A percentile compares a stretch with the other conserved stretches of the same genome.
phyloP scores from a whole-genome alignment of 2,329 filamentous ascomycete species.

The Fulvia fulva region DNA sequence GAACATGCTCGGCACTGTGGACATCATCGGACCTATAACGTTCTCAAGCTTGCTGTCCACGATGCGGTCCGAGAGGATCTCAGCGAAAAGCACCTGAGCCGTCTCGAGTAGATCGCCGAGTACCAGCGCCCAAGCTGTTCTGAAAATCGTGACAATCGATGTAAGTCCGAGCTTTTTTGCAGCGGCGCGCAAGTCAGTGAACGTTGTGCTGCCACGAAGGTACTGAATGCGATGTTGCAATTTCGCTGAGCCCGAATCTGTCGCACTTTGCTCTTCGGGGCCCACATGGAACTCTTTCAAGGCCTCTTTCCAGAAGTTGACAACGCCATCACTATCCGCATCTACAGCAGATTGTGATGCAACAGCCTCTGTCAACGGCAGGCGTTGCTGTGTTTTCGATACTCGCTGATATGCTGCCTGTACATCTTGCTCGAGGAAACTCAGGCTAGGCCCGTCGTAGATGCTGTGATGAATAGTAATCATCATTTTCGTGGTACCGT shows the following conservation, averaged over 20 bases:
- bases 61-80: constrained; percentile 13
- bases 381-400: neutral
- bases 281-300: constrained; percentile 6
- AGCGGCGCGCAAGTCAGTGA: constrained; percentile 4
- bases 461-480: constrained; percentile 15
- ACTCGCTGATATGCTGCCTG: constrained; percentile 5
- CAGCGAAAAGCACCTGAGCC: constrained; percentile 10
- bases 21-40: constrained; percentile 12
- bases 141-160: constrained; percentile 12
- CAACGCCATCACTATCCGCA: constrained; percentile 3
- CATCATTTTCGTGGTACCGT: constrained; percentile 5
- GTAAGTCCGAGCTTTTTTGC: constrained; percentile 2
- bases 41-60: constrained; percentile 8
- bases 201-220: constrained; percentile 1
- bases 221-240: constrained; percentile 10
- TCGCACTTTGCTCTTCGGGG: constrained; percentile 5
- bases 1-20: constrained; percentile 10
- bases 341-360: constrained; percentile 7
- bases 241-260: neutral
- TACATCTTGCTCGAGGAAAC: constrained; percentile 6
- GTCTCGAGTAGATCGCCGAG: constrained; percentile 12
- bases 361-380: constrained; percentile 8
- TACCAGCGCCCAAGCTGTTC: constrained; percentile 12
- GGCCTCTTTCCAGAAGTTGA: constrained; percentile 12
- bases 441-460: constrained; percentile 12